Base-by-base conservation (phyloP, 2,329 filamentous ascomycete genomes). In the Exophiala phaeomuriformis region DNA sequence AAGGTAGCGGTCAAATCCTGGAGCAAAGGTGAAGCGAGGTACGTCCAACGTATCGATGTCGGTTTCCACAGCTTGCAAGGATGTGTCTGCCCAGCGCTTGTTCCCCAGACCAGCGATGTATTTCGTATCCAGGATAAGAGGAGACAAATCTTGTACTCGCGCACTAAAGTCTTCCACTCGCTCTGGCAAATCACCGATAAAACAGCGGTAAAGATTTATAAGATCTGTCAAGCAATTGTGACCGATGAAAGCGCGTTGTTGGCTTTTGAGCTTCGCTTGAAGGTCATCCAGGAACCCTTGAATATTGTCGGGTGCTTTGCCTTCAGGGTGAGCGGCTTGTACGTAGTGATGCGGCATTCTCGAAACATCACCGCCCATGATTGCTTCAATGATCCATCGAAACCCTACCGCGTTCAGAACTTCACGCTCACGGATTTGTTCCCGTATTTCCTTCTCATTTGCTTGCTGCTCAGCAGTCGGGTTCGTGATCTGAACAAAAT, bases 161-260 rank as follows among this genome's bases (percentile, higher is more conserved):
- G 66, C 57, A 53, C 74, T 69, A 61, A 83, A 84, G 29, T 77
- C 77, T 43, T 76, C 73, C 0, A 83, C 68, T 1, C 69, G 76
- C 29, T 78, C 73, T 1, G 81, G 81, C 12, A 84, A 67, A 4
- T 71, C 64, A 1, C 80, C 81, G 49, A 83, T 74, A 64, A 84
- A 84, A 47, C 75, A 77, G 33, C 72, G 71, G 63, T 80, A 82
- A 53, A 84, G 71, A 62, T 83, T 82, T n/a, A 83, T 71, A 39
- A 84, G 63, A 61, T 84, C 81, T 1, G 77, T 77, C 64, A 84
- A 82, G 61, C 81, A 74, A 60, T 84, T 84, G 66, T 84, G 81
- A 1, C 81, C 81, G 1, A 84, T 76, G 2, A 84, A 61, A 1
- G 81, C 70, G 1, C 75, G 73, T 9, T 74, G 71, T 19, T 71